Percentiles rank a stretch among this genome's conserved stretches.
phyloP scores from a whole-genome alignment of 176 grass and related monocot genomes.

The Melocanna baccifera region DNA sequence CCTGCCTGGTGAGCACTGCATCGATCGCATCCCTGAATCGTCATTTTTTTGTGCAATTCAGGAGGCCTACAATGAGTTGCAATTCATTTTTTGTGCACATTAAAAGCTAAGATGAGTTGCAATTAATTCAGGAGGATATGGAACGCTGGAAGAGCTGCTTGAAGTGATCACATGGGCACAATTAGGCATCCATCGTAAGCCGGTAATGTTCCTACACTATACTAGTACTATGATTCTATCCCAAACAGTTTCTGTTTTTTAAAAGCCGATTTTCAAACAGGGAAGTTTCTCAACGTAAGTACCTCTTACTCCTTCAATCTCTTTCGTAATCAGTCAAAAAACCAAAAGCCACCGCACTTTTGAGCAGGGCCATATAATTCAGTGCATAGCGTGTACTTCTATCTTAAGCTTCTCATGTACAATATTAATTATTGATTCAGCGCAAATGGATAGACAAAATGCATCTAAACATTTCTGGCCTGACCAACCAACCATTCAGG shows the following conservation, averaged over 20 bases:
- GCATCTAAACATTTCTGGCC: neutral
- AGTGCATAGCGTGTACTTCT: neutral
- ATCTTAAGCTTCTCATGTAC: neutral
- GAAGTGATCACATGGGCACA: constrained; percentile 72
- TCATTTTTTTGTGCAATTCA: neutral
- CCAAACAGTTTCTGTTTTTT: too few relatives aligned
- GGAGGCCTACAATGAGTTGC: too few relatives aligned
- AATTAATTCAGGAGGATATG: constrained; percentile 54
- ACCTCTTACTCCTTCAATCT: too few relatives aligned
- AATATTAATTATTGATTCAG: neutral
- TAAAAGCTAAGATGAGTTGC: neutral
- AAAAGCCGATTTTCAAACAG: too few relatives aligned
- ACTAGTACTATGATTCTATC: too few relatives aligned
- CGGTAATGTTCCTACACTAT: constrained; percentile 24
- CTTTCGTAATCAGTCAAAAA: too few relatives aligned
- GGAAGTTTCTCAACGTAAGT: too few relatives aligned
- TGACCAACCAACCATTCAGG: constrained; percentile 8
- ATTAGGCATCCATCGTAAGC: constrained; percentile 65
- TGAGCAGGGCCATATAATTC: neutral
- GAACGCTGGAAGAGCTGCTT: constrained; percentile 63
- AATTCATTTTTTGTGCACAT: neutral
- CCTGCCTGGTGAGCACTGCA: constrained; percentile 35
- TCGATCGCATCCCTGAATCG: neutral
- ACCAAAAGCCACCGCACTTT: too few relatives aligned
- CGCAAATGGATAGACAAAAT: constrained; percentile 24